phyloP scores from a whole-genome alignment of 805 yeast species.

The Lipomyces oligophaga region DNA sequence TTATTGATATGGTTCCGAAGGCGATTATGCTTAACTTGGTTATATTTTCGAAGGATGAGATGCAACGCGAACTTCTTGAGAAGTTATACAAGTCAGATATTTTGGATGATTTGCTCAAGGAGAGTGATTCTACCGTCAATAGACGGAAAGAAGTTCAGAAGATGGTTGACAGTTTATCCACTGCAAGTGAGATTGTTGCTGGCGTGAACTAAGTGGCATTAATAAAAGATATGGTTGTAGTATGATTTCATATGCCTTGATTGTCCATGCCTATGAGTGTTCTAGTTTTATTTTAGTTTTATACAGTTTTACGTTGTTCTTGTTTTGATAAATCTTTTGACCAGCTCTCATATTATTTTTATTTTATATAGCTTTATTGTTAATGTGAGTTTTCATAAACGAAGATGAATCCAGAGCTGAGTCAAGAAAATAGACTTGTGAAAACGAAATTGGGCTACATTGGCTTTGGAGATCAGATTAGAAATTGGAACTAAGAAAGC shows the following conservation, averaged over 20 bases:
- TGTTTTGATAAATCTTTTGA: not conserved
- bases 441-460: too few species aligned
- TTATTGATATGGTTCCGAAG: constrained; percentile 91
- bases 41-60: constrained; percentile 69
- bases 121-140: constrained; percentile 86
- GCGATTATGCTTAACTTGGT: constrained; percentile 92
- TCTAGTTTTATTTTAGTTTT: not conserved
- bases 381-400: too few species aligned
- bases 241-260: not conserved
- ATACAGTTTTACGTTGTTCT: not conserved
- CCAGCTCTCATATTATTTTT: too few species aligned
- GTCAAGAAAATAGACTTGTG: too few species aligned
- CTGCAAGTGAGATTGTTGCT: constrained; percentile 87
- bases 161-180: constrained; percentile 88
- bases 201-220: constrained; percentile 19
- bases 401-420: too few species aligned
- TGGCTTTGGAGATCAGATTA: too few species aligned
- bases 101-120: constrained; percentile 76
- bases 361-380: too few species aligned
- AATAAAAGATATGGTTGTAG: not conserved
- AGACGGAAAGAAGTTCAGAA: constrained; percentile 90
- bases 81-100: constrained; percentile 72
- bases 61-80: constrained; percentile 85
- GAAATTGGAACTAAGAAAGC: too few species aligned
- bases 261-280: not conserved